Base-by-base conservation (phyloP, 192 early-diverging fungal species). In the Glomus cerebriforme region DNA sequence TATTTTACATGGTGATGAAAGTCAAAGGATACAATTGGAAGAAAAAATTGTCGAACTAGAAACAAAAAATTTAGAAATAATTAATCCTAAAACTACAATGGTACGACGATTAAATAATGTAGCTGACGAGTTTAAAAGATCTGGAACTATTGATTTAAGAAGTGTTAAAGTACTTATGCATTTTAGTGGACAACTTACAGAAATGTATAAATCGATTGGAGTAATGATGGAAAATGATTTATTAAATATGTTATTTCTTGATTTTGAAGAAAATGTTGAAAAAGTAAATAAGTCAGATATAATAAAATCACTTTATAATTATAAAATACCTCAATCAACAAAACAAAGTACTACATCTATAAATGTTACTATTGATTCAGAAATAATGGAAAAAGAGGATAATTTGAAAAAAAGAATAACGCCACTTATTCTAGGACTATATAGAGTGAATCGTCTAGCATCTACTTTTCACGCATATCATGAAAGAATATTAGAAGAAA, bases 181-280 rank as follows among this genome's bases (percentile, higher is more conserved):
- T 77, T 90, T 93, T 67, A 86, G 83, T 19, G 82, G 80, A 6
- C 92, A 95, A 62, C 81, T 95, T 59, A 72, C 81, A 13, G 88
- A 92, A 60, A 87, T 95, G 88, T 80, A 90, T 32, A 86, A 85
- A 62, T 85, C 87, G 15, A 91, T 94, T 35, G 90, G 88, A 15
- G 83, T 82, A 22, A 91, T 93, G 87, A 93, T 95, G 91, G 90
- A 95, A 63, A 85, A 82, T 72, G 94, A 95, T 76, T 88, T 95
- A 13, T 79, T 91, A 45, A 86, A 85, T 24, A 80, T 92, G 1
- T 59, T 95, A 43, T 63, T 93, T n/a, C 68, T 82, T 12, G 92
- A 94, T 80, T 86, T 95, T 34, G 79, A 83, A n/a, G 81, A 86
- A 37, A 79, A 83, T 24, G 81, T 92, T 17, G 86, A 85, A 5